Evolutionary conservation across 345 rosid species (phyloP), one percentile per base, ranked within the genome.

Genomic region (Mangifera indica): DNA sequence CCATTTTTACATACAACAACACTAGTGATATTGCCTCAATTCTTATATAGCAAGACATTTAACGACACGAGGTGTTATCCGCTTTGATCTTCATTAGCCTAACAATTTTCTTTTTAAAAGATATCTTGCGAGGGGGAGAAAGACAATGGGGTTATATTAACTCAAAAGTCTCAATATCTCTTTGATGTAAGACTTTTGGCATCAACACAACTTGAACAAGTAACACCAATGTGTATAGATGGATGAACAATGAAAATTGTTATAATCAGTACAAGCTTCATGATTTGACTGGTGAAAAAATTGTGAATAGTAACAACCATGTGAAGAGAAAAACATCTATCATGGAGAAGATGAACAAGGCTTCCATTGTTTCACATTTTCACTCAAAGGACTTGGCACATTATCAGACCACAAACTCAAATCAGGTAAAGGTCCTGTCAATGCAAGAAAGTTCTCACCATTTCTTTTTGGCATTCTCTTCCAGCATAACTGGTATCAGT

Each of bases 391-490:
- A 22, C 25, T 60, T 20, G 97, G 93, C 55, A 93, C 84, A 37
- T 24, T 42, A 14, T 74, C 79, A 67, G 94, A 83, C 98, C 98
- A 93, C 34, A 69, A 75, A 55, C 60, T 74, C 56, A 85, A 76
- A 81, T 93, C 93, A 25, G 97, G 96, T 45, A 75, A 65, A 49
- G 82, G 87, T 66, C 96, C 94, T 0, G 98, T 91, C 49, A 91
- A 73, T 3, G 91, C 96, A 67, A 91, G 76, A 72, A 78, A 88
- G 73, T 93, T 91, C 11, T 80, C 81, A 49, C 93, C 90, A 60
- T 81, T 68, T 20, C 73, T 56, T 62, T 85, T 80, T 0, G 88
- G 84, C 66, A 81, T 79, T 73, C 85, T 84, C 86, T 91, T 93
- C 96, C 98, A 91, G 81, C 83, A 51, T 57, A 89, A 73, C 88